Base-by-base conservation (phyloP, 2,329 filamentous ascomycete genomes). In the Alternaria tenuissima region DNA sequence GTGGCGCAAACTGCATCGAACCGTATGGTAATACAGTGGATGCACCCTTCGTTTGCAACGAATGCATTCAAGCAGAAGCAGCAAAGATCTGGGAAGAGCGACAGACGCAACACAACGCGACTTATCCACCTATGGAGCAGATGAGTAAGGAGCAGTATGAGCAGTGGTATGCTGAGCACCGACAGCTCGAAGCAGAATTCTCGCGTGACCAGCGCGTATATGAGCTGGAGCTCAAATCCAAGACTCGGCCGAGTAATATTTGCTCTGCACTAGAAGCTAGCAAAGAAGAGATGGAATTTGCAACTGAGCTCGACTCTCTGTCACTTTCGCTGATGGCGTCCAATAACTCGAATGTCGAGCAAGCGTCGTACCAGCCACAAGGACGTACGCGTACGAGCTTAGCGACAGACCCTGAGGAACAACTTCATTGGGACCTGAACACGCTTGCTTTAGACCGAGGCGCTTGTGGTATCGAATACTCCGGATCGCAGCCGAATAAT, bases 381-480 rank as follows among this genome's bases (percentile, higher is more conserved):
- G 24, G 56, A 49, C 71, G 72, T 11, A 55, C 58, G 16, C 67
- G 74, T 14, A 57, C 63, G 11, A 75, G 65, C 42, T 44, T 78
- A 24, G 73, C 74, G 9, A 71, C 54, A 26, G 76, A 78, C 54
- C 62, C 72, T 1, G 74, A 75, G 9, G 74, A 78, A 63, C 74
- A 77, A 46, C 65, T 78, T 8, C 76, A 77, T 49, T 78, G 76
- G 76, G 62, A 69, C 36, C 65, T 78, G 18, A 74, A 74, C 18
- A 69, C 73, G 7, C 68, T 77, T 22, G 62, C 68, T 34, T 57
- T 77, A 22, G 72, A 73, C 38, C 72, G 75, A 4, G 74, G 75
- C 16, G 71, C 74, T 20, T 77, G 75, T 56, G 71, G 75, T 3
- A 66, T 75, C 3, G 74, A 77, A 51, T 76, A 75, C 34, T 66